phyloP scores from a whole-genome alignment of 306 rosid species.

The Begonia peltatifolia region DNA sequence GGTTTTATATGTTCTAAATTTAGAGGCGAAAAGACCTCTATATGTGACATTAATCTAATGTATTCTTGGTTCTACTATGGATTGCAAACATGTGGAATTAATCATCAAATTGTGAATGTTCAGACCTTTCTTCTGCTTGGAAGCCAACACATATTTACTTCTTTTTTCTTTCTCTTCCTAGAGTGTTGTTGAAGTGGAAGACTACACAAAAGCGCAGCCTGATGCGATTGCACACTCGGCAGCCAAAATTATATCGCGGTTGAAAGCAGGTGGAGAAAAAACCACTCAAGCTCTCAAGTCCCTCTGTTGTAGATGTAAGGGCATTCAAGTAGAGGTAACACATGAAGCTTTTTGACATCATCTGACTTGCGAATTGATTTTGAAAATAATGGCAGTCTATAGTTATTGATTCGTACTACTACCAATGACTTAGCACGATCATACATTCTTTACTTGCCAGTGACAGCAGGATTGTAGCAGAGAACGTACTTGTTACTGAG shows the following conservation, averaged over 20 bases:
- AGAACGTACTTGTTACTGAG: no score
- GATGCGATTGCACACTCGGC: constrained; percentile 87
- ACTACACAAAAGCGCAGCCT: constrained; percentile 65
- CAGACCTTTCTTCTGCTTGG: constrained; percentile 7
- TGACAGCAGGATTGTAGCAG: no score
- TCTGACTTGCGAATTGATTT: constrained; percentile 4
- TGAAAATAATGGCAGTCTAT: background rate
- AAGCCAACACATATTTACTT: constrained; percentile 3
- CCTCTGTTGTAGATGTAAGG: constrained; percentile 79
- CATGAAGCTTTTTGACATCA: constrained; percentile 1
- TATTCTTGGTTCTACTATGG: no score
- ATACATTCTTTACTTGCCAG: no score
- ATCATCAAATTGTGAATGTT: no score
- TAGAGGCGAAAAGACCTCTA: no score
- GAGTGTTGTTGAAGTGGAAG: constrained; percentile 74
- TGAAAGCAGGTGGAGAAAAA: constrained; percentile 82
- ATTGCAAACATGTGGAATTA: no score
- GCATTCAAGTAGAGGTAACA: constrained; percentile 87
- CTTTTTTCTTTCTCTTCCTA: constrained; percentile 16
- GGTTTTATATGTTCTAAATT: no score
- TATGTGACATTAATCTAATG: no score
- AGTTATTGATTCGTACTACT: no score
- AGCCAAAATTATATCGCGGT: constrained; percentile 65
- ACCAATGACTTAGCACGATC: no score
- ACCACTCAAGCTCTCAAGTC: constrained; percentile 74